These are phyloP conservation scores for Martiniozyma abietophila DNA, from an alignment of 805 yeast species.

Conservation along the genomic window DNA sequence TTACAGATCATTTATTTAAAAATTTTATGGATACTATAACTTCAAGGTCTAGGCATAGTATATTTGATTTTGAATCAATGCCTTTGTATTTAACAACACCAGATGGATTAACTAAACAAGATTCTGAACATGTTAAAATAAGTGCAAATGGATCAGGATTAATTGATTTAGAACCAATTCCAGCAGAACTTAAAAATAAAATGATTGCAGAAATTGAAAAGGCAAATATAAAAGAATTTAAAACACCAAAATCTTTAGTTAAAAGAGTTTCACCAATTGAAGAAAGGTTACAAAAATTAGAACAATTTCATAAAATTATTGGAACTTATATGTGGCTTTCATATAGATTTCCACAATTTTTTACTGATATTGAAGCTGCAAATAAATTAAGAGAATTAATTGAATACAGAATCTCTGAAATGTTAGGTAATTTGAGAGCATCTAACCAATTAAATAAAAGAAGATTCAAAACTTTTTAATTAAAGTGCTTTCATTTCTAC, in stretches of 20 bases:
- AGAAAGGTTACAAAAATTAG: slow-evolving; percentile 34
- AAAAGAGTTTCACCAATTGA: slow-evolving; percentile 20
- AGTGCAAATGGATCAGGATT: slow-evolving; percentile 7
- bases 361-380: slow-evolving; percentile 71
- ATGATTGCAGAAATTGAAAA: slow-evolving; percentile 10
- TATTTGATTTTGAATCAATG: slow-evolving; percentile 38
- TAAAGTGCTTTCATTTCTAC: background rate
- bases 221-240: slow-evolving; percentile 12
- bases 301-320: slow-evolving; percentile 57
- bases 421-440: slow-evolving; percentile 29
- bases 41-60: slow-evolving; percentile 40
- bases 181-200: slow-evolving; percentile 16
- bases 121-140: slow-evolving; percentile 10
- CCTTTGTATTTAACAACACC: slow-evolving; percentile 24
- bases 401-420: slow-evolving; percentile 51
- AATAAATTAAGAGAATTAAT: slow-evolving; percentile 56
- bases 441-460: slow-evolving; percentile 12
- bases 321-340: slow-evolving; percentile 76
- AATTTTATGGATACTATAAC: slow-evolving; percentile 49
- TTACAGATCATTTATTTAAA: slow-evolving; percentile 32
- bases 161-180: slow-evolving; percentile 24
- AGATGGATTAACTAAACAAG: slow-evolving; percentile 10
- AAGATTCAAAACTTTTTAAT: slow-evolving; percentile 15
- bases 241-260: slow-evolving; percentile 14
- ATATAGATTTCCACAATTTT: slow-evolving; percentile 75